Evolutionary conservation across 305 asterid species (phyloP), one percentile per base, ranked within the genome.

Genomic region (Lippia alba): DNA sequence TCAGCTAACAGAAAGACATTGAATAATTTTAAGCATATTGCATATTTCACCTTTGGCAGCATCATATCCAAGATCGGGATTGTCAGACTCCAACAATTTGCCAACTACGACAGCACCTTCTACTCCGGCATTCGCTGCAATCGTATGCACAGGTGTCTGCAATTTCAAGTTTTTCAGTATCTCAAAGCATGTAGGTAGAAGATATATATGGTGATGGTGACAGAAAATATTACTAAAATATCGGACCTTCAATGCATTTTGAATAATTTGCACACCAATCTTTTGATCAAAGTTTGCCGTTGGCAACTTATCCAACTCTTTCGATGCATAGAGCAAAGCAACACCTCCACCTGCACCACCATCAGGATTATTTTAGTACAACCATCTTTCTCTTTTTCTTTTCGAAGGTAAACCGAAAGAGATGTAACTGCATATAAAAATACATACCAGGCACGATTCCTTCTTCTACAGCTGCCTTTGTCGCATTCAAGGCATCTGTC

Each of bases 101-200:
- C 97, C 96, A 34, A 90, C 93, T n/a, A 90, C 86, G 1, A 92
- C 97, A 14, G 96, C 94, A 55, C 97, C 98, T 78, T 92, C 98
- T 6, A 88, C 96, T 65, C 98, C 97, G 8, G 98, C 97, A 24
- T 92, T 92, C 3, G 87, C 70, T 56, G 97, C 97, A 66, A 92
- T 92, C n/a, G 91, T 90, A 73, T 83, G 72, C 39, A 89, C 95
- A 3, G 96, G 97, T 4, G 87, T 86, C 98, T 87, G 87, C 73
- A 78, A n/a, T 32, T 14, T 76, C 15, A 32, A 66, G 33, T 30
- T 61, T 36, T 73, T 12, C 20, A 46, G 3, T 17, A 6, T 4
- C 6, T 33, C 41, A 68, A 24, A 3, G 30, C 30, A 24, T 24
- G 30, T 24, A 24, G 1, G 61, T 5, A 5, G 20, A 62, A 20